Evolutionary conservation across 306 rosid genomes (phyloP).

Genomic region (Pyrus pyrifolia): DNA sequence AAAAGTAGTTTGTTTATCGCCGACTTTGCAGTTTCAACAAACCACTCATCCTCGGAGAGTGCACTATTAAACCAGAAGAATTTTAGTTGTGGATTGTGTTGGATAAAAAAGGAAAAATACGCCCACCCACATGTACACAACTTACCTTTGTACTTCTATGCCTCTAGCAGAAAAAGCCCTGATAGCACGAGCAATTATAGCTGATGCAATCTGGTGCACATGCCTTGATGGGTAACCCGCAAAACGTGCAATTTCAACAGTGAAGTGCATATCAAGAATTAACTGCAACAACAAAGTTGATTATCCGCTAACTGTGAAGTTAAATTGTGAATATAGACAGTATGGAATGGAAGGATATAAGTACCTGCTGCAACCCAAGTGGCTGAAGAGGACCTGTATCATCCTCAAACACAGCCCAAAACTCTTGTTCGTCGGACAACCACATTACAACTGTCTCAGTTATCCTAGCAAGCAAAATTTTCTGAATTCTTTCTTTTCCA

Average conservation of each 20-base stretch:
- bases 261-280: conserved; percentile 97
- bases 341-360: conserved; percentile 14
- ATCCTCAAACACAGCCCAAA: conserved; percentile 85
- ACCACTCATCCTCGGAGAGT: conserved; percentile 94
- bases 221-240: conserved; percentile 90
- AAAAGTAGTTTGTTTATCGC: conserved; percentile 70
- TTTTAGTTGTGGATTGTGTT: conserved; percentile 9
- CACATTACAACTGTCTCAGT: conserved; percentile 97
- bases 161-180: conserved; percentile 85
- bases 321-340: background rate
- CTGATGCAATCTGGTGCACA: conserved; percentile 85
- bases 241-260: conserved; percentile 88
- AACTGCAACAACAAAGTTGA: conserved; percentile 45
- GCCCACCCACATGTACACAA: background rate
- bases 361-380: conserved; percentile 84
- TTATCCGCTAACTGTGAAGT: background rate
- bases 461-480: conserved; percentile 88
- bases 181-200: conserved; percentile 86
- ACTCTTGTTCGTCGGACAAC: conserved; percentile 94
- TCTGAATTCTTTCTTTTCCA: conserved; percentile 88
- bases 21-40: conserved; percentile 80
- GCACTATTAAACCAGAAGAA: conserved; percentile 42
- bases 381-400: conserved; percentile 63
- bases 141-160: conserved; percentile 71
- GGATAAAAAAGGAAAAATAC: background rate